Conservation (phyloP, 495 filamentous ascomycete genomes). For the Bacidia rubella region DNA sequence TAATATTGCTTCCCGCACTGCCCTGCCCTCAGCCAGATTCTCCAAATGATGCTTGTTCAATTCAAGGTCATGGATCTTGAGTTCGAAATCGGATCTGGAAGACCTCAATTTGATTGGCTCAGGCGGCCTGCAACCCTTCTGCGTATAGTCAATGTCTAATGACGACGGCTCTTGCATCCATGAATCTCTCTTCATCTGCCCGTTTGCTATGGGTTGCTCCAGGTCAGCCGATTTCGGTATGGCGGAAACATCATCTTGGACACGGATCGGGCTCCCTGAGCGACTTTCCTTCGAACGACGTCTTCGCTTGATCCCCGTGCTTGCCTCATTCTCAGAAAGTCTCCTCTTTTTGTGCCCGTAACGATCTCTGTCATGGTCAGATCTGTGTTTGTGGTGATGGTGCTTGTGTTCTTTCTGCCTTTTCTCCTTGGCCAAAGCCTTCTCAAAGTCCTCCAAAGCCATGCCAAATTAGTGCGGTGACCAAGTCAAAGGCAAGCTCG, state of each 20-base stretch:
- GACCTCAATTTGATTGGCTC: conserved; percentile 31
- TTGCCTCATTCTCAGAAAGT: conserved; percentile 20
- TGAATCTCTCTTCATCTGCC: conserved; percentile 51
- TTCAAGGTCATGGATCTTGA: conserved; percentile 70
- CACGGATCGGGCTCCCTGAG: background rate
- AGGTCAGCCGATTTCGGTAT: conserved; percentile 24
- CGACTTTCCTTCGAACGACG: background rate
- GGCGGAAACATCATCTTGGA: conserved; percentile 22
- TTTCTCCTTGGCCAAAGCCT: conserved; percentile 27
- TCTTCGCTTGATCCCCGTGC: background rate
- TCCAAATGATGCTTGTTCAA: conserved; percentile 57
- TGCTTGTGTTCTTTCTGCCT: conserved; percentile 27
- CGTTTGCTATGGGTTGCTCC: conserved; percentile 9
- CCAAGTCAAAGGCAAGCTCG: background rate
- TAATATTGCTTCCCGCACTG: conserved; percentile 32
- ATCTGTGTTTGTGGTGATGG: conserved; percentile 29
- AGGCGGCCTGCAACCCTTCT: conserved; percentile 41
- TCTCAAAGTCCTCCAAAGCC: conserved; percentile 43
- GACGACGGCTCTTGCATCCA: conserved; percentile 90
- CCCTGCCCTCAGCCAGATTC: conserved; percentile 45
- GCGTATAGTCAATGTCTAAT: conserved; percentile 73
- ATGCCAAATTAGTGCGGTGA: conserved; percentile 20
- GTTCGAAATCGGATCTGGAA: conserved; percentile 52
- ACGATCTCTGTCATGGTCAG: conserved; percentile 27
- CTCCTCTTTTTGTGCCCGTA: conserved; percentile 44